These are phyloP conservation scores for Rhizomucor pusillus DNA, from an alignment of 371 early-diverging fungal species.

Conservation along the genomic window DNA sequence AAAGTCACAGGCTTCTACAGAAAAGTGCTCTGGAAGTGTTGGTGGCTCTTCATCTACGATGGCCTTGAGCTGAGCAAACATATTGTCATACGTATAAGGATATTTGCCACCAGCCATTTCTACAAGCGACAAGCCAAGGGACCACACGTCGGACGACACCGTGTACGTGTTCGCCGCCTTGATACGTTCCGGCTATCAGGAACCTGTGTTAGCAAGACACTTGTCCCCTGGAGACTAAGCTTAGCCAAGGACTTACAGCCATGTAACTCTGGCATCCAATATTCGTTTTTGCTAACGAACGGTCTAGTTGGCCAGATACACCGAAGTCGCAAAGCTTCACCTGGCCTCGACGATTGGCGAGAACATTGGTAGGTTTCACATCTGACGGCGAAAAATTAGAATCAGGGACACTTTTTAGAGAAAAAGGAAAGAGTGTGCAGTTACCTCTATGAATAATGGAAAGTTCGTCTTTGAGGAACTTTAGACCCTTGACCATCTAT, in stretches of 20 bases:
- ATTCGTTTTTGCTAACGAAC: slow-evolving; percentile 90
- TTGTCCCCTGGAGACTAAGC: not conserved
- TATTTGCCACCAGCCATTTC: slow-evolving; percentile 89
- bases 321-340: slow-evolving; percentile 95
- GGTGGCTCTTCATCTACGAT: slow-evolving; percentile 85
- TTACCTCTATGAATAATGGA: slow-evolving; percentile 84
- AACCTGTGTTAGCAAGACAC: not conserved
- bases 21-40: slow-evolving; percentile 67
- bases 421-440: no score
- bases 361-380: slow-evolving; percentile 94
- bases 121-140: slow-evolving; percentile 89
- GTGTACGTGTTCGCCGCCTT: slow-evolving; percentile 63
- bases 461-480: slow-evolving; percentile 86
- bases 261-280: slow-evolving; percentile 95
- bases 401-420: no score
- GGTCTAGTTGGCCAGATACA: slow-evolving; percentile 84
- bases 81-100: slow-evolving; percentile 67
- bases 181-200: slow-evolving; percentile 76
- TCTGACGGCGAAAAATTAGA: slow-evolving; percentile 50
- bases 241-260: slow-evolving; percentile 65
- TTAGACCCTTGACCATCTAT: slow-evolving; percentile 84
- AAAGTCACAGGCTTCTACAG: slow-evolving; percentile 75
- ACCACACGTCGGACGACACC: slow-evolving; percentile 85
- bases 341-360: slow-evolving; percentile 82
- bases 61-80: slow-evolving; percentile 87